phyloP scores from a whole-genome alignment of 1,284 basidiomycete genomes.

The Prillingera fragicola region DNA sequence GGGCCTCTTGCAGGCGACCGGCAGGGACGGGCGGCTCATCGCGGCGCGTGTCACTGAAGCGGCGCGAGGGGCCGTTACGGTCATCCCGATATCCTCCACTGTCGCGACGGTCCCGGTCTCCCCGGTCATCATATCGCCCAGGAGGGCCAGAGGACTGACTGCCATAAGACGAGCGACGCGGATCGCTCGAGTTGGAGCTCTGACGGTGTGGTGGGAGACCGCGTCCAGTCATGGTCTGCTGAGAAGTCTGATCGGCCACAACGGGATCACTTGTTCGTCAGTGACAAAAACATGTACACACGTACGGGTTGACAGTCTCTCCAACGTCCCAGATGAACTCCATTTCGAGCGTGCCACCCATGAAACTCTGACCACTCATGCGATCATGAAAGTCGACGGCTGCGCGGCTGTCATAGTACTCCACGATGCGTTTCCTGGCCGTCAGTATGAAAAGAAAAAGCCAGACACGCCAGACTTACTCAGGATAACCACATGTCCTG shows the following conservation, averaged over 20 bases:
- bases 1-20: constrained; percentile 36
- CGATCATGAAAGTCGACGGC: constrained; percentile 73
- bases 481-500: constrained; percentile 58
- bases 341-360: constrained; percentile 82
- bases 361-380: constrained; percentile 67
- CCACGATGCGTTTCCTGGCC: constrained; percentile 70
- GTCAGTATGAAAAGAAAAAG: constrained; percentile 7
- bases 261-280: constrained; percentile 2
- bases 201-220: not conserved
- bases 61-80: not conserved
- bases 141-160: no score
- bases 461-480: constrained; percentile 55
- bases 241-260: constrained; percentile 1
- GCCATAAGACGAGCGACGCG: not conserved
- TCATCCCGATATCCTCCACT: constrained; percentile 7
- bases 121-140: constrained; percentile 8
- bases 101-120: not conserved
- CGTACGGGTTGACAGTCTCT: constrained; percentile 45
- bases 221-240: not conserved
- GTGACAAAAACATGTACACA: not conserved
- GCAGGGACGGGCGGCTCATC: constrained; percentile 7
- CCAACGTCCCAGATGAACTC: constrained; percentile 77
- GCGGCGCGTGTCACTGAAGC: not conserved
- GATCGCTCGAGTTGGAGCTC: not conserved
- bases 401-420: constrained; percentile 81